These are phyloP conservation scores for Epicoccum sorghinum DNA, from an alignment of 2,329 filamentous ascomycete genomes.

Conservation along the genomic window DNA sequence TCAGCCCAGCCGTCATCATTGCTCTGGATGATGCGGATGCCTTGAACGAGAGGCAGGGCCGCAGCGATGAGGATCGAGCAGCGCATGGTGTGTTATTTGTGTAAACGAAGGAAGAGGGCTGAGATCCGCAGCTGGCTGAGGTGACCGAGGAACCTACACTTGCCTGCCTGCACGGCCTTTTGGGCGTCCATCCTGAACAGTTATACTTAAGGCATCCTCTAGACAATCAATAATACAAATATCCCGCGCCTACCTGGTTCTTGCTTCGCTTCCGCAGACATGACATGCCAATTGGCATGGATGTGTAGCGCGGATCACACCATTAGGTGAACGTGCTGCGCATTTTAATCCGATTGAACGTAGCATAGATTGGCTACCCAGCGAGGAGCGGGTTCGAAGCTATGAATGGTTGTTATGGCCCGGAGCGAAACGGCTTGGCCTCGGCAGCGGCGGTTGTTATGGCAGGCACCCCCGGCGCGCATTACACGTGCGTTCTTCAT, in stretches of 20 bases:
- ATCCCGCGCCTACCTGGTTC: conserved; percentile 2
- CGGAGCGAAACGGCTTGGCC: conserved; percentile 22
- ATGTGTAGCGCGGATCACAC: conserved; percentile 4
- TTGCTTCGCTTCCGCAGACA: conserved; percentile 7
- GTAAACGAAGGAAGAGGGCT: not conserved
- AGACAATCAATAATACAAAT: not conserved
- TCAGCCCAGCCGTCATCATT: conserved; percentile 81
- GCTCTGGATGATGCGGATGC: conserved; percentile 57
- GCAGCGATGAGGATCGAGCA: conserved; percentile 32
- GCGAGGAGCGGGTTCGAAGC: conserved; percentile 23
- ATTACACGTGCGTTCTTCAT: conserved; percentile 24
- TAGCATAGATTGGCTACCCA: conserved; percentile 30
- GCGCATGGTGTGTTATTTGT: conserved; percentile 28
- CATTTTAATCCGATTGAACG: conserved; percentile 34
- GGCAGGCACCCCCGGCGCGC: conserved; percentile 23
- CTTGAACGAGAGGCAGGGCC: conserved; percentile 35
- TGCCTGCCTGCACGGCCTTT: not conserved
- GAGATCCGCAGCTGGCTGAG: not conserved
- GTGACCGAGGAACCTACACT: not conserved
- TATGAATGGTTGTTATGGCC: conserved; percentile 33
- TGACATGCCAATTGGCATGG: conserved; percentile 3
- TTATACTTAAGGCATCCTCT: conserved; percentile 17
- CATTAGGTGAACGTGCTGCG: conserved; percentile 26
- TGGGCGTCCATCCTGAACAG: not conserved
- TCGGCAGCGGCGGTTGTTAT: conserved; percentile 27